Evolutionary conservation across 768 basidiomycete species (phyloP), one percentile per base, ranked within the genome.

Genomic region (Boletales sp.): DNA sequence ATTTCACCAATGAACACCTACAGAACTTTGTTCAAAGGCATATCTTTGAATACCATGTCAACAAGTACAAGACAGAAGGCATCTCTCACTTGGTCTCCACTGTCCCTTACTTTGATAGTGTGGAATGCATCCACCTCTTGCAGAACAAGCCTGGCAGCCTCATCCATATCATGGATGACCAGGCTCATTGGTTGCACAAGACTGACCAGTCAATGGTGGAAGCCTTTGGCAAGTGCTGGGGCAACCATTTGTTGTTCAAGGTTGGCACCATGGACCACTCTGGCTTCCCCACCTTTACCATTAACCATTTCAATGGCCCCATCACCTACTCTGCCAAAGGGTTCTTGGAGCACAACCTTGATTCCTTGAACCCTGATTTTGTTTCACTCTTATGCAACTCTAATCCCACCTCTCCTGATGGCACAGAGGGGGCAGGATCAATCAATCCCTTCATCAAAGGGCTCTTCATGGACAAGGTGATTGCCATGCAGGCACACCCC

Each of bases 161-260:
- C 32, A 84, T 97, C 46, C 92, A 95, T 61, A 97, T 98, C 68
- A 91, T 97, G 87, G 94, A 98, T 63, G 95, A 98, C 63, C 93
- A 96, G 68, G 89, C 94, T 2, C 79, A 87, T 12, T 77, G 89
- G 34, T 79, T 80, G 49, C 86, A 83, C 51, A 94, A 93, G 81
- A 94, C 86, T 3, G 92, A 95, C 60, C 80, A 86, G 47, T 90
- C 87, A 0, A 96, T 98, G 92, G 82, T 94, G 8, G 93, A 96
- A 59, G 91, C 94, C 0, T 92, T 97, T 63, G 75, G 80, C 41
- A 98, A 97, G 69, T 81, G 94, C 1, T 97, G 94, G 90, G 90
- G 84, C 7, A 95, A 91, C 58, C 94, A 98, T 62, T 79, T 87
- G 0, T 87, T 86, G 0, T 97, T 97, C 83, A 94, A 94, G 69